Evolutionary conservation across 139 green algal genomes (phyloP).

Genomic region (Volvox reticuliferus): DNA sequence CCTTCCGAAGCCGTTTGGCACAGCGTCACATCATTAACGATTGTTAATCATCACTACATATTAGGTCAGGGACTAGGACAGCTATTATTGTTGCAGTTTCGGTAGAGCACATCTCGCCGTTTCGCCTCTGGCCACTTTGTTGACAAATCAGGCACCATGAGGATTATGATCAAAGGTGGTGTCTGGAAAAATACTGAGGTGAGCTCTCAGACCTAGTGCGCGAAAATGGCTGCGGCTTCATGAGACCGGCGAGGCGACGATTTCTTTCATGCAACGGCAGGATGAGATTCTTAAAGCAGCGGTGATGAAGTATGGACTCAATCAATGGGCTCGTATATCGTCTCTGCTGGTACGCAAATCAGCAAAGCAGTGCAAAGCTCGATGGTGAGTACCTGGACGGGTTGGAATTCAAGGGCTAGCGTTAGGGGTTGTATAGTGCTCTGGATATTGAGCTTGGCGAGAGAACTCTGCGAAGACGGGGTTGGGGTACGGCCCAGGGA

Average conservation of each 20-base stretch:
- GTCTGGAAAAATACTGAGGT: conserved; percentile 99
- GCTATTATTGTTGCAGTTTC: background rate
- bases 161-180: conserved; percentile 81
- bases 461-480: no score
- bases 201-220: background rate
- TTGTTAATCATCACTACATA: no score
- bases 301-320: conserved; percentile 99
- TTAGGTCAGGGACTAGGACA: background rate
- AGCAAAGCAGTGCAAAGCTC: conserved; percentile 99
- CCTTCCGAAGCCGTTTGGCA: no score
- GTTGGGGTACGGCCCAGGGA: no score
- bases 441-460: no score
- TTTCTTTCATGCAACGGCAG: conserved; percentile 58
- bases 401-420: no score
- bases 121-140: background rate
- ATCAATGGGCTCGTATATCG: conserved; percentile 94
- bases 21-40: no score
- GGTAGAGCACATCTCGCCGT: background rate
- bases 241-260: background rate
- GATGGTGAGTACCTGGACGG: conserved; percentile 81
- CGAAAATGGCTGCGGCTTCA: background rate
- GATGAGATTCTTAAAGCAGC: conserved; percentile 99
- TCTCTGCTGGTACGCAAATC: conserved; percentile 98
- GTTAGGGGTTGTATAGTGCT: no score
- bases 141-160: conserved; percentile 1